These are phyloP conservation scores for Aureobasidium namibiae DNA, from an alignment of 2,329 filamentous ascomycete genomes.

Conservation along the genomic window DNA sequence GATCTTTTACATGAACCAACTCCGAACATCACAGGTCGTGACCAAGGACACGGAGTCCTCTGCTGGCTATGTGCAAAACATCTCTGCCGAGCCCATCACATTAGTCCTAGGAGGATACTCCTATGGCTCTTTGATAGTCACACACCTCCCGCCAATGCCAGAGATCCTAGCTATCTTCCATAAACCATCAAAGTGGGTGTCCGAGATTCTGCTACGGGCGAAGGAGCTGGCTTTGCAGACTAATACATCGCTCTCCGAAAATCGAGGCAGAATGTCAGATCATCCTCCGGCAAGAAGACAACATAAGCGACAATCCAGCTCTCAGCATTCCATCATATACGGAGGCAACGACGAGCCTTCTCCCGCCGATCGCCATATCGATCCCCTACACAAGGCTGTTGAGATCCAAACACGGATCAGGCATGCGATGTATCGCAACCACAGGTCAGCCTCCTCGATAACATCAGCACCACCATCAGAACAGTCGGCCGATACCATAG, in stretches of 20 bases:
- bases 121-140: conserved; percentile 78
- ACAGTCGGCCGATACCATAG: conserved; percentile 12
- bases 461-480: not conserved
- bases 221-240: conserved; percentile 58
- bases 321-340: conserved; percentile 25
- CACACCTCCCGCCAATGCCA: conserved; percentile 54
- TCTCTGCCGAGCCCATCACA: conserved; percentile 17
- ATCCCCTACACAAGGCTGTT: conserved; percentile 15
- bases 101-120: conserved; percentile 74
- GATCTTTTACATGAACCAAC: conserved; percentile 52
- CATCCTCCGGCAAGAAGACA: conserved; percentile 15
- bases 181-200: conserved; percentile 49
- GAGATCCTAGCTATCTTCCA: conserved; percentile 53
- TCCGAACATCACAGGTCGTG: not conserved
- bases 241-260: conserved; percentile 15
- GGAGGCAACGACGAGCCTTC: conserved; percentile 33
- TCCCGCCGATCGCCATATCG: not conserved
- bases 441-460: not conserved
- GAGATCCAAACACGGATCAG: conserved; percentile 23
- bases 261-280: conserved; percentile 24
- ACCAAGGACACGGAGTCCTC: not conserved
- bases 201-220: conserved; percentile 64
- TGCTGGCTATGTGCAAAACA: not conserved
- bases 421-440: conserved; percentile 23
- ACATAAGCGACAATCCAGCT: conserved; percentile 12